Base-by-base conservation (phyloP, 768 basidiomycete genomes). In the Tylopilus vinaceipallidus region DNA sequence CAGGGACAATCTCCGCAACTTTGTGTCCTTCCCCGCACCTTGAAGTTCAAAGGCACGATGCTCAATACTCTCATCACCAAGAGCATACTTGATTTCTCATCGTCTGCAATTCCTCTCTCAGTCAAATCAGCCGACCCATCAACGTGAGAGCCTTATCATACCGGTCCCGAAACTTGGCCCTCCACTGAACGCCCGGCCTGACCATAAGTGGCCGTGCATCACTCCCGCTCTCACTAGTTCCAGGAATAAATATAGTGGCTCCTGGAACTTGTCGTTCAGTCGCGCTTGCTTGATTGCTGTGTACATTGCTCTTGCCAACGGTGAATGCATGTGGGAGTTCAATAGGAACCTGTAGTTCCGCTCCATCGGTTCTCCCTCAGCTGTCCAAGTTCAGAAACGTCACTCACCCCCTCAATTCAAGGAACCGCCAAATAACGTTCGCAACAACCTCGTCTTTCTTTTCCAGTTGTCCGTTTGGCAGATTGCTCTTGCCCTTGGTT, bases 381-480 rank as follows among this genome's bases (percentile, higher is more conserved):
- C 30, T 10, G 41, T 30, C 43, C 48, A 40, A n/a, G 50, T n/a
- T 8, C 54, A 55, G 40, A 14, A 40, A 17, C 7, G 22, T 33
- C 49, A 55, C 50, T 65, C 70, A 95, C 95, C 94, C 93, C 70
- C 97, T 77, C 50, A 98, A 74, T 68, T 98, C 95, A 48, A 99
- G 79, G 80, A 98, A 98, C 45, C 95, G 83, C 95, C 95, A 98
- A 47, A 99, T 90, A 23, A 95, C 94, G 64, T 99, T 99, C 8
- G 95, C 95, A 4, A 99, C 97, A 0, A 97, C 78, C 68, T 99
- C 97, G 60, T 99, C 97, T 73, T 98, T 98, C 74, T 97, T 98
- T 52, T 98, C 95, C 23, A 99, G 77, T 14, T 83, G 79, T 6
- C 59, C 61, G 32, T 59, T 61, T 23, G 72, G 60, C 27, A 69